Evolutionary conservation across 768 basidiomycete species (phyloP), one percentile per base, ranked within the genome.

Genomic region (Ramaria sp.): DNA sequence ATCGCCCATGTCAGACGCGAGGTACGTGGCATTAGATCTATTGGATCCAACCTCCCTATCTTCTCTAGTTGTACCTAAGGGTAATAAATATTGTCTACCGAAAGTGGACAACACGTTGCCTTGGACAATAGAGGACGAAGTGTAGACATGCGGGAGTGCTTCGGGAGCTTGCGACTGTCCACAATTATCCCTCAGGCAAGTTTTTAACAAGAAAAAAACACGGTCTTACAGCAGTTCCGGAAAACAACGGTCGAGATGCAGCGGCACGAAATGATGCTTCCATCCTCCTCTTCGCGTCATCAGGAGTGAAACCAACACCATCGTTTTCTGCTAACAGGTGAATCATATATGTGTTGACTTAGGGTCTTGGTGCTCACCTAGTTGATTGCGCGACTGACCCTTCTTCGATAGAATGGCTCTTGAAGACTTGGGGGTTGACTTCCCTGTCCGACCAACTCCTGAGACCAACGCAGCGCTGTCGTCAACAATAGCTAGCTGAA

Each of bases 141-240:
- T 82, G 65, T 95, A 99, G 10, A 99, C 85, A 70, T 98, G 83
- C 0, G 96, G 96, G 16, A 89, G 76, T 36, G 78, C 64, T 64
- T 88, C 83, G 2, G 78, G 72, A 3, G 70, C 71, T 42, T 50
- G 13, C 16, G 24, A 22, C 51, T 64, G 56, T 24, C 64, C 62
- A 59, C 58, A 36, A 24, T 8, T 43, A 43, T 32, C 12, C 10
- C 20, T 44, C 25, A 18, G 25, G 30, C 1, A 52, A 34, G 18
- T 53, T 48, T 5, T 7, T 22, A 47, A 10, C 42, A 12, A 47
- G 50, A 32, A 50, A 48, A 6, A 30, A 52, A 55, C 15, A 8
- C 37, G 27, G 57, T 62, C 71, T 60, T 56, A 86, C 87, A 43
- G 77, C 72, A 43, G 68, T 70, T 7, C 71, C 75, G 37, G 75